phyloP scores from a whole-genome alignment of 768 basidiomycete genomes.

The Mycena epipterygia region DNA sequence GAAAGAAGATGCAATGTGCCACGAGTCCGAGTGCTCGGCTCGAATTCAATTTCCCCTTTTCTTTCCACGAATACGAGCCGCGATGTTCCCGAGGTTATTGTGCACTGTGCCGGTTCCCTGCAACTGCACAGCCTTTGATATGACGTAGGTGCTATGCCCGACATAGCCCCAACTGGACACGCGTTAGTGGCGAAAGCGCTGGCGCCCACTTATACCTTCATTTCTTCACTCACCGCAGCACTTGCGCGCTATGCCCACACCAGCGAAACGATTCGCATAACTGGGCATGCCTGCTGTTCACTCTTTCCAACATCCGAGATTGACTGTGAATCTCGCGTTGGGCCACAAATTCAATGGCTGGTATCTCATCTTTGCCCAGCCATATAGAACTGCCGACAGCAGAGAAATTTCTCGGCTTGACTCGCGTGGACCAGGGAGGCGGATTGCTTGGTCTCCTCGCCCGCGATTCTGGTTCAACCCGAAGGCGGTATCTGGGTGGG shows the following conservation, averaged over 20 bases:
- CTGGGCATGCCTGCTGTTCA: constrained; percentile 12
- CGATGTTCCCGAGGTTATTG: too few species aligned
- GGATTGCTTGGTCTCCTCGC: constrained; percentile 10
- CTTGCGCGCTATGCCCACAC: background rate
- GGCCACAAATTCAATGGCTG: constrained; percentile 35
- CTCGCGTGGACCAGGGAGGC: background rate
- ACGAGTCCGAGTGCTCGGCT: too few species aligned
- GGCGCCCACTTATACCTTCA: background rate
- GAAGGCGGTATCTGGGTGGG: constrained; percentile 34
- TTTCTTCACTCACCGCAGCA: background rate
- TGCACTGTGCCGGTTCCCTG: too few species aligned
- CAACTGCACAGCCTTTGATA: too few species aligned
- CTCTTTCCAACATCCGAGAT: constrained; percentile 22
- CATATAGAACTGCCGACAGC: constrained; percentile 32
- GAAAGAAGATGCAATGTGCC: too few species aligned
- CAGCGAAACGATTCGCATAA: background rate
- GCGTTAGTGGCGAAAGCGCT: background rate
- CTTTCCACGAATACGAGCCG: too few species aligned
- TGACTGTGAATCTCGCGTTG: constrained; percentile 31
- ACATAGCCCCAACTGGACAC: background rate
- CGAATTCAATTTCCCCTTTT: too few species aligned
- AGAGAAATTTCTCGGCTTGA: constrained; percentile 37
- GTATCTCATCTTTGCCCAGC: constrained; percentile 38
- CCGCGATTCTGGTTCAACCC: constrained; percentile 37
- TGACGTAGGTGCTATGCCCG: background rate